Evolutionary conservation across 768 basidiomycete genomes (phyloP).

Genomic region (Lactarius hengduanensis): DNA sequence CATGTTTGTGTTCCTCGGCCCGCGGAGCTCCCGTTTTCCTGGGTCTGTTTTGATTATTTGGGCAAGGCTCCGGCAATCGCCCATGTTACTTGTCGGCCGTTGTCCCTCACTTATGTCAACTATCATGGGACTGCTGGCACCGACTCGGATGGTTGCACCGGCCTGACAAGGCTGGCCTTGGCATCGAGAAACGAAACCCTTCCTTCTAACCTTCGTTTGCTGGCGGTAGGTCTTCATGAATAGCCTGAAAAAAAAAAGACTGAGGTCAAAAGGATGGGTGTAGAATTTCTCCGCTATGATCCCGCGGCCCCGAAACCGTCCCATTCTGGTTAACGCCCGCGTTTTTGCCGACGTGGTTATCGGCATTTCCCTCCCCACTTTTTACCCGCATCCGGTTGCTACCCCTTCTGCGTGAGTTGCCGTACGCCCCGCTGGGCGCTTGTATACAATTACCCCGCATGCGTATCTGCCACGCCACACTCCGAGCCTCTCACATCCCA

Average conservation of each 20-base stretch:
- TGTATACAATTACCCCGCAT: slow-evolving; percentile 25
- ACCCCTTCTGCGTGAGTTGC: slow-evolving; percentile 19
- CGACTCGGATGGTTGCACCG: neutral
- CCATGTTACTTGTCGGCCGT: neutral
- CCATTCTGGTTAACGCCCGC: neutral
- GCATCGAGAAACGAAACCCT: neutral
- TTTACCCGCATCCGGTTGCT: slow-evolving; percentile 2
- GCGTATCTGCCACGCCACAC: slow-evolving; percentile 22
- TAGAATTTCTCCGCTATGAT: slow-evolving; percentile 10
- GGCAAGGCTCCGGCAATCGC: slow-evolving; percentile 15
- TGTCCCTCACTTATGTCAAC: slow-evolving; percentile 19
- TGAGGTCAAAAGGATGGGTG: neutral
- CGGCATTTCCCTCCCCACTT: slow-evolving; percentile 20
- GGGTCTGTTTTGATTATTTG: slow-evolving; percentile 15
- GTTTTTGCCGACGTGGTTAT: neutral
- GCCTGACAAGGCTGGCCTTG: neutral
- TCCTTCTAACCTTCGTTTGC: neutral
- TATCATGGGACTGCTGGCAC: slow-evolving; percentile 2
- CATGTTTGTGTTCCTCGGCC: slow-evolving; percentile 5
- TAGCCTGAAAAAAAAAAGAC: neutral
- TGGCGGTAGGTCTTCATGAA: neutral
- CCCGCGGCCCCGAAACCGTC: slow-evolving; percentile 6
- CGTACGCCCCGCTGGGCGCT: slow-evolving; percentile 11
- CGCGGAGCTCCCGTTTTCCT: slow-evolving; percentile 12
- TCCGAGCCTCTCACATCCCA: slow-evolving; percentile 25